Base-by-base conservation (phyloP, 1,284 basidiomycete genomes). In the Moesziomyces parantarcticus region DNA sequence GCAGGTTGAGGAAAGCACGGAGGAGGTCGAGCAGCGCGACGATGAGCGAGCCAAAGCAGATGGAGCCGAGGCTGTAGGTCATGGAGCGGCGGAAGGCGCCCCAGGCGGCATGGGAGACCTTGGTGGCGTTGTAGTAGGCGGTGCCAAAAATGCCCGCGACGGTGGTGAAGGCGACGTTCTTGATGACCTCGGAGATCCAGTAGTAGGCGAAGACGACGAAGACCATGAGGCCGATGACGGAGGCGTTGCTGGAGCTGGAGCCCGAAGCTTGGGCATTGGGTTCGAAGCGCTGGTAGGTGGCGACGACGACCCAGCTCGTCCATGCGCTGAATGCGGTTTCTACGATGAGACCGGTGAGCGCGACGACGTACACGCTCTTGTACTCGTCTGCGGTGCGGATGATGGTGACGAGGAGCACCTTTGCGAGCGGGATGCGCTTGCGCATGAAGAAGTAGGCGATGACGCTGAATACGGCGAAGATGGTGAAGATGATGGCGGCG, bases 1-100 rank as follows among this genome's bases (percentile, higher is more conserved):
- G 84, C 21, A 89, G 85, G 55, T 89, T 88, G 49, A 95, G 81
- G 42, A 92, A 79, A 59, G 93, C 86, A 46, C 89, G 86, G 45
- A 94, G 75, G 5, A 94, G 81, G 76, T 96, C 93, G 47, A 96
- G 86, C 29, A 96, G 82, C 0, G 94, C 93, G 45, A 96, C 93
- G 67, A 96, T 92, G 76, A 96, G 86, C 3, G 91, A 92, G 5
- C 93, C 93, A 79, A 95, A 94, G 5, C 92, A 92, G 77, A 96
- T 93, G 0, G 92, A 93, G 7, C 93, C 94, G 29, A 97, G 87
- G 1, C 92, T 94, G 54, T 91, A 86, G 0, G 92, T 93, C 16
- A 90, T 91, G n/a, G 92, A 91, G 25, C 93, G 89, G 39, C 88
- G 87, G 81, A 96, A 92, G 0, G 92, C 87, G 20, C 81, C 80